A percentile compares a stretch with the other conserved stretches of the same genome.
Evolutionary conservation across 257 asterid species (phyloP).

Genomic region (Solanum chiquidenum): DNA sequence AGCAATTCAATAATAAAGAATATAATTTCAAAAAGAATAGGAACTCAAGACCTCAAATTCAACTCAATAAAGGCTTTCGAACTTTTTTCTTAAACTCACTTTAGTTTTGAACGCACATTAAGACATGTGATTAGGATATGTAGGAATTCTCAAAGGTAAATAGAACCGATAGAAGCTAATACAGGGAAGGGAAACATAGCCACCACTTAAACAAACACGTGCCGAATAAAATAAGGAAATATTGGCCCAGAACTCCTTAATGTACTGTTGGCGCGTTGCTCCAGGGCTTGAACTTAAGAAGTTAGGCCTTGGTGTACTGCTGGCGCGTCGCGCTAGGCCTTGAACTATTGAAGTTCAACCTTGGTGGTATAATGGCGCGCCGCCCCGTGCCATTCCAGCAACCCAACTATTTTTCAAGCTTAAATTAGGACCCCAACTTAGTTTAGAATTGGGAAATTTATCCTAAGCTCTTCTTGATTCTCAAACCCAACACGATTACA

Average conservation of each 20-base stretch:
- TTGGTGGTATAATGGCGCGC: too few species aligned
- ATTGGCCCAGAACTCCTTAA: not conserved
- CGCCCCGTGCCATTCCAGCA: too few species aligned
- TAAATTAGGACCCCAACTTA: not conserved
- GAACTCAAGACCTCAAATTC: not conserved
- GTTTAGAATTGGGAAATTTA: not conserved
- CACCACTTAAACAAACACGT: not conserved
- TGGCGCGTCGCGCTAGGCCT: too few species aligned
- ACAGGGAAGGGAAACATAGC: not conserved
- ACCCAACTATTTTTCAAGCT: too few species aligned
- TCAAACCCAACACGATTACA: not conserved
- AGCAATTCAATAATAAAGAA: too few species aligned
- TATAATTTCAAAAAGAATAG: not conserved
- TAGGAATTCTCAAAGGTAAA: not conserved
- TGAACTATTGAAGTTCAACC: not conserved
- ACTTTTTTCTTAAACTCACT: not conserved
- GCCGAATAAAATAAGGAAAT: not conserved
- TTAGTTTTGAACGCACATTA: too few species aligned
- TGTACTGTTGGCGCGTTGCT: not conserved
- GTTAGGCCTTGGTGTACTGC: too few species aligned
- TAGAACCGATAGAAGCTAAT: not conserved
- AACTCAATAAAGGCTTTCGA: not conserved
- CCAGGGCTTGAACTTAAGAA: not conserved
- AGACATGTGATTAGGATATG: not conserved
- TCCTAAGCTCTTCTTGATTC: not conserved